Evolutionary conservation across 768 basidiomycete species (phyloP), one percentile per base, ranked within the genome.

Genomic region (Leccinellum luteum): DNA sequence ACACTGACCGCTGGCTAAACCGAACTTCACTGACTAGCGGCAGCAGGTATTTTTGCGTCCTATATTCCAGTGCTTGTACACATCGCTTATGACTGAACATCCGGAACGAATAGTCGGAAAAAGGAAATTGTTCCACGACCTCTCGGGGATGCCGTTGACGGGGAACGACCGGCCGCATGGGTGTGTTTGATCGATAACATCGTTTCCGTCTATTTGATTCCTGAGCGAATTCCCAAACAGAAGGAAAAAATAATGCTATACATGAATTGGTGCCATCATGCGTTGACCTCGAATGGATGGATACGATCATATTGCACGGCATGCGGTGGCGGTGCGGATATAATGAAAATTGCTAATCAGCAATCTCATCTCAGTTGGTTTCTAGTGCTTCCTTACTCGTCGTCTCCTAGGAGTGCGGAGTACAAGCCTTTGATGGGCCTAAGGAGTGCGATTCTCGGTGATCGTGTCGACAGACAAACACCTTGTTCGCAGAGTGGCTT

Each of bases 331-430:
- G 44, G 66, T 71, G 65, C 57, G 49, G 19, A 14, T 28, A 60
- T 62, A 69, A 67, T 66, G 69, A 64, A 69, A 66, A 56, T 61
- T 60, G 58, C 65, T 60, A 58, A 61, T 68, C 57, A 45, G 47
- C 52, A 9, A 60, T 67, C 63, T 57, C 68, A 65, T 62, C 65
- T 69, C 69, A 69, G 67, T 64, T 66, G 60, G 59, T 60, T 56
- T 27, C 51, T 62, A 64, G 57, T 66, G 56, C 62, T 61, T 60
- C 64, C 69, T 63, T 28, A 52, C 53, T 55, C 64, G 61, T 60
- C 64, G 48, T 63, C 54, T 58, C 58, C 57, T 71, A 58, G 66
- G 68, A 62, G 58, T 54, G 49, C 60, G 60, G 62, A 59, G 58
- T 49, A 58, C 56, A 59, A 21, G 52, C 52, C 54, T 53, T 59